Percentiles rank a stretch among this genome's conserved stretches.
Evolutionary conservation across 805 yeast species (phyloP).

Genomic region (Kluyveromyces wickerhamii): DNA sequence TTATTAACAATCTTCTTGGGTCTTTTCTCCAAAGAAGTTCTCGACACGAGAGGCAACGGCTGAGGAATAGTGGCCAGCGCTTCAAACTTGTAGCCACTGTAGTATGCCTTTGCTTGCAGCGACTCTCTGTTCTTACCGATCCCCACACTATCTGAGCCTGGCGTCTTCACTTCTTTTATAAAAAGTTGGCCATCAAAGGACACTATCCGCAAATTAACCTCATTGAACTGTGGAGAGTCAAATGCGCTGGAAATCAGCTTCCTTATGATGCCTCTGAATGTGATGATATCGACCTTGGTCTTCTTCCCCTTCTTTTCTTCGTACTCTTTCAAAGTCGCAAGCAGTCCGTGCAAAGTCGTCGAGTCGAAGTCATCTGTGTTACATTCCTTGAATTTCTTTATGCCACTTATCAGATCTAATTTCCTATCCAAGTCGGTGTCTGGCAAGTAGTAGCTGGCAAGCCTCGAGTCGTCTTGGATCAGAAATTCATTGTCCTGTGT

Average conservation of each 20-base stretch:
- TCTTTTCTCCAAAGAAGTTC: slow-evolving; percentile 64
- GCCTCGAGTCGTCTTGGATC: slow-evolving; percentile 42
- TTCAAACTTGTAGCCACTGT: slow-evolving; percentile 82
- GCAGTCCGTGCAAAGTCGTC: slow-evolving; percentile 40
- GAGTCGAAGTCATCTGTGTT: slow-evolving; percentile 33
- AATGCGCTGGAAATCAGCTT: slow-evolving; percentile 52
- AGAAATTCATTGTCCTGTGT: slow-evolving; percentile 45
- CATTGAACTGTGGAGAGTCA: slow-evolving; percentile 43
- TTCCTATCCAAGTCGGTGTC: slow-evolving; percentile 56
- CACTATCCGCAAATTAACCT: slow-evolving; percentile 52
- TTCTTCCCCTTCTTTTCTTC: slow-evolving; percentile 43
- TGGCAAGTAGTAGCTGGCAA: slow-evolving; percentile 76
- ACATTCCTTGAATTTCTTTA: slow-evolving; percentile 47
- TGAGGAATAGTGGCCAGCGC: slow-evolving; percentile 60
- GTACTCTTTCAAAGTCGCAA: slow-evolving; percentile 45
- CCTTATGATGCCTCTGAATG: slow-evolving; percentile 77
- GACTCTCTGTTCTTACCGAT: slow-evolving; percentile 26
- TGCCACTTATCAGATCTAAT: slow-evolving; percentile 60
- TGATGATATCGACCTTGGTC: slow-evolving; percentile 54
- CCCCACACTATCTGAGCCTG: slow-evolving; percentile 33
- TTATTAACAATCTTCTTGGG: slow-evolving; percentile 52
- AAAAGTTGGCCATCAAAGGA: slow-evolving; percentile 71
- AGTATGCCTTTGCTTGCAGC: slow-evolving; percentile 29
- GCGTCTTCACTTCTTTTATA: slow-evolving; percentile 40
- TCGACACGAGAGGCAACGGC: slow-evolving; percentile 64